Conservation (phyloP, 163 green algal genomes). For the Scenedesmus sp. region DNA sequence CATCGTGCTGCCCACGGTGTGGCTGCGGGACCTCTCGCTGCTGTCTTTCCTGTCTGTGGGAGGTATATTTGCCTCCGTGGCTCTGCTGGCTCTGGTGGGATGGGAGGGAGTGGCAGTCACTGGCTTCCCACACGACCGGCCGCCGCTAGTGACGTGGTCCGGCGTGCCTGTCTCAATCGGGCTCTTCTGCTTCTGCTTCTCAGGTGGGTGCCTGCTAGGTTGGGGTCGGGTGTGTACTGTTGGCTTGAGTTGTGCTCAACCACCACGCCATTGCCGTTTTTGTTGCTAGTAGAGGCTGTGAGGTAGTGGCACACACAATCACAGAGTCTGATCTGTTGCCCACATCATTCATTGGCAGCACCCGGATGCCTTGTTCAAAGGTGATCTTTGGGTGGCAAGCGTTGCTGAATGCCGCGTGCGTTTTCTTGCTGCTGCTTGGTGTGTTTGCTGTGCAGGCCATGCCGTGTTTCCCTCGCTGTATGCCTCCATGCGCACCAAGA, state of each 20-base stretch:
- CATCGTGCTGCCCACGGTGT: constrained; percentile 62
- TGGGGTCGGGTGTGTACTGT: too few relatives aligned
- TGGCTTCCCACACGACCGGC: constrained; percentile 27
- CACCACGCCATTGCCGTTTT: too few relatives aligned
- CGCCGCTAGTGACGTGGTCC: constrained; percentile 37
- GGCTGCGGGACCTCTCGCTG: constrained; percentile 61
- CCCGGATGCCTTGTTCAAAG: too few relatives aligned
- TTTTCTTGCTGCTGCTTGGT: neutral
- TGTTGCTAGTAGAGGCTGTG: too few relatives aligned
- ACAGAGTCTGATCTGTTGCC: too few relatives aligned
- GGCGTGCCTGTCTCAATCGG: constrained; percentile 38
- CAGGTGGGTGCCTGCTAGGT: constrained; percentile 21
- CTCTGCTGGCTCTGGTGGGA: constrained; percentile 38
- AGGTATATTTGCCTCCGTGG: constrained; percentile 57
- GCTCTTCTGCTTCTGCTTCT: constrained; percentile 65
- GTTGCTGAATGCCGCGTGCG: too few relatives aligned
- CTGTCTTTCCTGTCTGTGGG: constrained; percentile 62
- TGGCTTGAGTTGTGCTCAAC: too few relatives aligned
- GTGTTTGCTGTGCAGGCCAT: constrained; percentile 46
- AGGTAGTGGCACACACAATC: too few relatives aligned
- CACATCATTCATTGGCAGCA: too few relatives aligned
- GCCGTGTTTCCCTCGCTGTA: constrained; percentile 68
- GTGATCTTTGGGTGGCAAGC: too few relatives aligned
- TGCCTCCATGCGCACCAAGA: constrained; percentile 57
- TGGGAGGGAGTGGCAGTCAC: constrained; percentile 29